Evolutionary conservation across 1,284 basidiomycete species (phyloP).

Genomic region (Pseudomicrostroma phylloplanum): DNA sequence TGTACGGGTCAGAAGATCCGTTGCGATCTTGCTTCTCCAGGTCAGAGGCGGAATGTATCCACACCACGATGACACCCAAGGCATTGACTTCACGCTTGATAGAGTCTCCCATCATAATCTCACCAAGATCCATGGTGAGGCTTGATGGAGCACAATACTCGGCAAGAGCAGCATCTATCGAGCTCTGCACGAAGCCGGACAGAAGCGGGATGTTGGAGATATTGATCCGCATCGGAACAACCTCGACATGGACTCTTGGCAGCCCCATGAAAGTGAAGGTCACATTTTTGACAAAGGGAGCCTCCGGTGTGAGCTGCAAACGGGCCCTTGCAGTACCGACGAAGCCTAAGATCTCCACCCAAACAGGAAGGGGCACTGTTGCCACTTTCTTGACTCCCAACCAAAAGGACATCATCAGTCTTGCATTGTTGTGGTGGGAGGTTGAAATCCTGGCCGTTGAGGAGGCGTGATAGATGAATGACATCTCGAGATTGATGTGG

Average conservation of each 20-base stretch:
- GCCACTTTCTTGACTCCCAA: conserved; percentile 23
- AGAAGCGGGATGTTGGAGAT: conserved; percentile 27
- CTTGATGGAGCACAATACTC: conserved; percentile 33
- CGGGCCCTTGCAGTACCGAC: conserved; percentile 24
- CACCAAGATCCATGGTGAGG: conserved; percentile 31
- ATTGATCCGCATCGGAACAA: conserved; percentile 29
- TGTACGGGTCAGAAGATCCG: conserved; percentile 32
- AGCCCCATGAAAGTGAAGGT: conserved; percentile 31
- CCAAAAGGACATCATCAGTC: conserved; percentile 31
- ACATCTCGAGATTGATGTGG: conserved; percentile 27
- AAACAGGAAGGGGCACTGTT: conserved; percentile 29
- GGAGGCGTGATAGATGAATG: conserved; percentile 26
- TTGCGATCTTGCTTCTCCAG: conserved; percentile 30
- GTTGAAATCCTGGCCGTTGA: conserved; percentile 18
- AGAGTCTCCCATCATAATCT: conserved; percentile 33
- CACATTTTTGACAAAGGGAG: conserved; percentile 32
- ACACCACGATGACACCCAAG: conserved; percentile 29
- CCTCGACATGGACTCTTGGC: conserved; percentile 27
- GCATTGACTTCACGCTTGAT: conserved; percentile 35
- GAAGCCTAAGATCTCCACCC: conserved; percentile 35
- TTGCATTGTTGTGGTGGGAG: conserved; percentile 24
- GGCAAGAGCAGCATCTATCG: conserved; percentile 31
- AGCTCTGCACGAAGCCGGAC: conserved; percentile 30
- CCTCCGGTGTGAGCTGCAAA: conserved; percentile 29
- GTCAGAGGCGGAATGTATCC: conserved; percentile 27